Evolutionary conservation across 257 asterid genomes (phyloP), one percentile per base, ranked within the genome.

Genomic region (Paraleonurus japonicus): DNA sequence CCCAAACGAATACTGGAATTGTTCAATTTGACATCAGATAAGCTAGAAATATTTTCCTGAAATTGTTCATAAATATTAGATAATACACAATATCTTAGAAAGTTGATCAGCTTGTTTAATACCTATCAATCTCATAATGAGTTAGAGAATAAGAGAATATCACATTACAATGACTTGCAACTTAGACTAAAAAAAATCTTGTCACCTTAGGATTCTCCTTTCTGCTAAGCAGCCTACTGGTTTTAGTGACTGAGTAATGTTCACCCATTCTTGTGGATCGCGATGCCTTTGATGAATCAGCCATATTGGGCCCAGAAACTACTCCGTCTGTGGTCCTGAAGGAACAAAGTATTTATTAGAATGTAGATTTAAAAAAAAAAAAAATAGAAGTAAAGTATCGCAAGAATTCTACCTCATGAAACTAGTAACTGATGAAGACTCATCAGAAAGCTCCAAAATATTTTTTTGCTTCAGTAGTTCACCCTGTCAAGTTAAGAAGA

Each of bases 381-480:
- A 61, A 19, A 23, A 17, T 15, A 33, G 13, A 61, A 61, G 48
- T 69, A 60, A 51, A 33, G 3, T 26, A 16, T n/a, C 62, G 60
- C 51, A 12, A 22, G 76, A 73, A 39, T 32, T 41, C 58, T 77
- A 93, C 98, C 92, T 83, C 58, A 1, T 61, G 53, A 64, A 69
- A 72, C 66, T 74, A 75, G 75, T 11, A 53, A 41, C 61, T 2
- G 86, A 61, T 26, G 88, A 62, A 75, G 88, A 84, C 76, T 85
- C 90, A 73, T 84, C 87, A 10, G 83, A 80, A 50, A 54, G 62
- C 79, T 89, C 86, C 72, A 33, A 48, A 41, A 51, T 19, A 58
- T 69, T 80, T 73, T 84, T 82, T 58, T 78, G 87, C 87, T 90
- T 89, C 85, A 93, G 79, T 63, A 88, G 81, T 81, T 93, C 96